Evolutionary conservation across 2,329 filamentous ascomycete species (phyloP).

Genomic region (Lachnellula hyalina): DNA sequence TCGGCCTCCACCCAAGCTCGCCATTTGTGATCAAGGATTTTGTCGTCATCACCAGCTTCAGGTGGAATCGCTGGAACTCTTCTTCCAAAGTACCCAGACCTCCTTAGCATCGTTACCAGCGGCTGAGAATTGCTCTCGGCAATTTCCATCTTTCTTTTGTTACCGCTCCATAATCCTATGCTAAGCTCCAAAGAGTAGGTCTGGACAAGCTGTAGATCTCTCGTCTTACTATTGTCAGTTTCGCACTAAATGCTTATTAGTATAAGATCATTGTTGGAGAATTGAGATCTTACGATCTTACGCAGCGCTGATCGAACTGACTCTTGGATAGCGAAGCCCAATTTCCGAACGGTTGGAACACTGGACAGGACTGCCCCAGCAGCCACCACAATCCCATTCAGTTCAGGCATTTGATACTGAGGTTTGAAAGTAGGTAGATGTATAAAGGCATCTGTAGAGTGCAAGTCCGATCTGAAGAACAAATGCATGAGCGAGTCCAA

Average conservation of each 20-base stretch:
- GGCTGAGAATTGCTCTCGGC: slow-evolving; percentile 44
- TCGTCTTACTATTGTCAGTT: slow-evolving; percentile 42
- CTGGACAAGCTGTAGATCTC: slow-evolving; percentile 47
- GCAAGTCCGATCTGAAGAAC: slow-evolving; percentile 11
- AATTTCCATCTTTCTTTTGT: slow-evolving; percentile 54
- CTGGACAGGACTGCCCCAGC: slow-evolving; percentile 14
- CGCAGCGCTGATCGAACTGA: slow-evolving; percentile 13
- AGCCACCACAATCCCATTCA: slow-evolving; percentile 11
- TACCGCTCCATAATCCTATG: slow-evolving; percentile 54
- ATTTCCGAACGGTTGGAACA: slow-evolving; percentile 14
- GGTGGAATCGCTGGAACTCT: slow-evolving; percentile 46
- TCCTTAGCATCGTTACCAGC: slow-evolving; percentile 38
- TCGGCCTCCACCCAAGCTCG: slow-evolving; percentile 57
- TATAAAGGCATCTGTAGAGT: slow-evolving; percentile 17
- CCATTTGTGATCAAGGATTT: slow-evolving; percentile 60
- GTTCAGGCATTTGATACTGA: slow-evolving; percentile 8
- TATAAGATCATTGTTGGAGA: not conserved
- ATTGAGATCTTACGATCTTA: slow-evolving; percentile 1
- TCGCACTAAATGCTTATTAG: slow-evolving; percentile 34
- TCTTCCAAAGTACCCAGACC: slow-evolving; percentile 41
- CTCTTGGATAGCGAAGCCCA: slow-evolving; percentile 25
- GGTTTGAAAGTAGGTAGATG: slow-evolving; percentile 14
- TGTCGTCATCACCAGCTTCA: slow-evolving; percentile 50
- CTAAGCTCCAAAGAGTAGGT: slow-evolving; percentile 45
- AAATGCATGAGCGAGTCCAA: slow-evolving; percentile 16